These are phyloP conservation scores for Fusarium subglutinans DNA, from an alignment of 2,329 filamentous ascomycete genomes.

Conservation along the genomic window DNA sequence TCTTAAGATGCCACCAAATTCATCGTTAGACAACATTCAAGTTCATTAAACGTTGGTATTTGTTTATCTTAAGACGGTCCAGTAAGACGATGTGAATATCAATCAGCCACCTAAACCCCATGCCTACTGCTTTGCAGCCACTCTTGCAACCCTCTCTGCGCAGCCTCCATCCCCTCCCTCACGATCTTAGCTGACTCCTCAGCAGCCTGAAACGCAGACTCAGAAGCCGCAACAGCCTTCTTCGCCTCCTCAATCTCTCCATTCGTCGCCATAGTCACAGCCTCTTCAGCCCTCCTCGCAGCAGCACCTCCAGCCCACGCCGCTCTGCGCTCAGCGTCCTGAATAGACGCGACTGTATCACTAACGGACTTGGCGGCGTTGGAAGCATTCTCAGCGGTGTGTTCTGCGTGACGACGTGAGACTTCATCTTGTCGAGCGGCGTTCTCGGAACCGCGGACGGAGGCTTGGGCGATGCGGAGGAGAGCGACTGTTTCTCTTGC, in stretches of 20 bases:
- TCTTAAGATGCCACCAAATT: background rate
- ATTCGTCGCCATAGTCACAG: conserved; percentile 9
- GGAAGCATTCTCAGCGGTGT: background rate
- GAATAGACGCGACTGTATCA: background rate
- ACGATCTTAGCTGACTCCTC: conserved; percentile 13
- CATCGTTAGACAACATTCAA: background rate
- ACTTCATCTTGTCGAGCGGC: conserved; percentile 15
- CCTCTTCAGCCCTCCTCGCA: conserved; percentile 17
- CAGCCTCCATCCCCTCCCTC: conserved; percentile 16
- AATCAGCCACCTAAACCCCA: background rate
- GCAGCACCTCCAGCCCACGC: conserved; percentile 15
- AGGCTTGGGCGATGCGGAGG: conserved; percentile 13
- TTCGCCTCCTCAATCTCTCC: conserved; percentile 12
- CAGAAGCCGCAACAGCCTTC: conserved; percentile 10
- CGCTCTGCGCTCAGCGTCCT: conserved; percentile 14
- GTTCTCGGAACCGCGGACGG: conserved; percentile 13
- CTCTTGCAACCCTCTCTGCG: conserved; percentile 21
- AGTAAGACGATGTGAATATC: rapidly evolving
- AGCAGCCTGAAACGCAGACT: conserved; percentile 9
- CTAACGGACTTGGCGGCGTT: background rate
- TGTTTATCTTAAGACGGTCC: rapidly evolving
- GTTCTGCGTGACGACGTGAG: background rate
- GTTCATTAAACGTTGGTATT: background rate
- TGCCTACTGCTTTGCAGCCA: conserved; percentile 25
- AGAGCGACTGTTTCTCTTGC: conserved; percentile 20